phyloP scores from a whole-genome alignment of 1,284 basidiomycete species.

The Ustilago esculenta region DNA sequence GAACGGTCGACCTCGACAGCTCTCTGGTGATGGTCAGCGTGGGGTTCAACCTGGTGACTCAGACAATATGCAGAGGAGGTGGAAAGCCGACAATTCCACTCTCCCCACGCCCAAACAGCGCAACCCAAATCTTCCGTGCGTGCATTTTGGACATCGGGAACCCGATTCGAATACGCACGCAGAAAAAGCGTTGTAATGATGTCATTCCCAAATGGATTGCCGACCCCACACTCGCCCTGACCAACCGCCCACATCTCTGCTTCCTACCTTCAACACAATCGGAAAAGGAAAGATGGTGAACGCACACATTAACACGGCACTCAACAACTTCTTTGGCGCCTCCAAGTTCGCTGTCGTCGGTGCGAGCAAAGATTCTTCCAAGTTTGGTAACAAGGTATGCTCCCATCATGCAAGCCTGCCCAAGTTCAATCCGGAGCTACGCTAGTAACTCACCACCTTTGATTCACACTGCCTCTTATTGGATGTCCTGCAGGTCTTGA shows the following conservation, averaged over 20 bases:
- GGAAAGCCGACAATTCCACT: constrained; percentile 38
- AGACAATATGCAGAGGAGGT: background rate
- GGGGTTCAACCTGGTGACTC: constrained; percentile 14
- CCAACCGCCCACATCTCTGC: background rate
- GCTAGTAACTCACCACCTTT: too few species aligned
- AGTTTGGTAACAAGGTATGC: constrained; percentile 65
- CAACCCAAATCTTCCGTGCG: background rate
- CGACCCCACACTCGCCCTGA: background rate
- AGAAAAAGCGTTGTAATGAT: too few species aligned
- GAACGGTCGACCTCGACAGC: background rate
- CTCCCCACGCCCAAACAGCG: background rate
- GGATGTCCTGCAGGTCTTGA: constrained; percentile 55
- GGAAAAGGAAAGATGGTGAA: constrained; percentile 19
- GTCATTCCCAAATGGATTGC: constrained; percentile 1
- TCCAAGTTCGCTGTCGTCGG: constrained; percentile 58
- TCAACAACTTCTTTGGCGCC: constrained; percentile 53
- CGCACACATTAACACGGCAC: constrained; percentile 34
- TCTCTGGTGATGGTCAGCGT: constrained; percentile 1
- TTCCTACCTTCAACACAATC: constrained; percentile 5
- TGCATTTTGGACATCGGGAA: background rate
- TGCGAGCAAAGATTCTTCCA: constrained; percentile 57
- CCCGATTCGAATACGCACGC: too few species aligned
- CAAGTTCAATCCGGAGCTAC: too few species aligned
- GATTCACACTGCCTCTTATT: too few species aligned
- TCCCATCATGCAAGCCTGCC: too few species aligned